These are phyloP conservation scores for Backusella tuberculispora DNA, from an alignment of 192 early-diverging fungal genomes.

Conservation along the genomic window DNA sequence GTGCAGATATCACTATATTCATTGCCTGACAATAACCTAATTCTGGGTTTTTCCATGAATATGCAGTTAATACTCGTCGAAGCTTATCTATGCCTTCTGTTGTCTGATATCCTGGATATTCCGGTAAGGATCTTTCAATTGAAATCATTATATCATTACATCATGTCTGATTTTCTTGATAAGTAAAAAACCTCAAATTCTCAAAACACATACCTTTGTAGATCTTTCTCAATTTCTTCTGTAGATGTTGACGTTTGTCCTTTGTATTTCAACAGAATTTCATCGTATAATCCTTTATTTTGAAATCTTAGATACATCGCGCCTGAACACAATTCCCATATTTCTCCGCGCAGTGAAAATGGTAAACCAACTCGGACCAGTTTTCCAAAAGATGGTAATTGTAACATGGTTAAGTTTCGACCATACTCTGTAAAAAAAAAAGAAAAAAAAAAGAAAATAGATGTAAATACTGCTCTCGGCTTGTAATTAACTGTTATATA, in stretches of 20 bases:
- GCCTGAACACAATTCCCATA: constrained; percentile 88
- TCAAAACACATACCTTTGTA: constrained; percentile 50
- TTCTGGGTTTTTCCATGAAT: constrained; percentile 83
- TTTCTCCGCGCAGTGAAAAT: constrained; percentile 78
- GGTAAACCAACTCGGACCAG: constrained; percentile 83
- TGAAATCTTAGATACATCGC: constrained; percentile 79
- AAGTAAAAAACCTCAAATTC: too few relatives aligned
- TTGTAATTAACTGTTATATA: neutral
- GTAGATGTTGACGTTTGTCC: constrained; percentile 69
- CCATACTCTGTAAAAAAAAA: constrained; percentile 60
- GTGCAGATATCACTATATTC: constrained; percentile 96
- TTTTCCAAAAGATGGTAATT: constrained; percentile 77
- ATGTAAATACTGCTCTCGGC: neutral
- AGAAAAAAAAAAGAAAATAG: too few relatives aligned
- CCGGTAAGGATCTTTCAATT: constrained; percentile 84
- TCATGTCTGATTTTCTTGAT: neutral
- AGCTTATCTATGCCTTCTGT: constrained; percentile 92
- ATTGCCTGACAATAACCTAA: constrained; percentile 99
- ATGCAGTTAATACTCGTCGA: constrained; percentile 89
- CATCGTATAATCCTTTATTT: constrained; percentile 73
- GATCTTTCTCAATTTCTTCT: constrained; percentile 92
- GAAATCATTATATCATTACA: neutral
- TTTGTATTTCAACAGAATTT: constrained; percentile 60
- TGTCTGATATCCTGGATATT: constrained; percentile 91
- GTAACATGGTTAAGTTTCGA: constrained; percentile 77